These are phyloP conservation scores for Penicillium mononematosum DNA, from an alignment of 495 filamentous ascomycete species.

Conservation along the genomic window DNA sequence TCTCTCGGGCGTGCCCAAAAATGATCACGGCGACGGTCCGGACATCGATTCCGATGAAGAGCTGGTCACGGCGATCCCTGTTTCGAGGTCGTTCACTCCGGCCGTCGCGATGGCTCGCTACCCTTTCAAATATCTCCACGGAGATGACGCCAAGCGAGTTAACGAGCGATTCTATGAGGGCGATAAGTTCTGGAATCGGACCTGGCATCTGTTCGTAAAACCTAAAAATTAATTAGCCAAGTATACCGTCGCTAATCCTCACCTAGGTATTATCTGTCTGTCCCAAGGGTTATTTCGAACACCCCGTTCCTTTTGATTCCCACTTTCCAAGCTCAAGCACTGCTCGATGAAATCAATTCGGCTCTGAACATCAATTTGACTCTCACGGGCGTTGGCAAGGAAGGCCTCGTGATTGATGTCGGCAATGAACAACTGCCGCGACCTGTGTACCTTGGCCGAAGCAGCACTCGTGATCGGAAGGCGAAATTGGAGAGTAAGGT, in stretches of 20 bases:
- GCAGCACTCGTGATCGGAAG: constrained; percentile 33
- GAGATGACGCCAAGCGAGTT: constrained; percentile 44
- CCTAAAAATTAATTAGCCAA: not conserved
- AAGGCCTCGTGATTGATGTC: constrained; percentile 59
- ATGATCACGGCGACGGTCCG: not conserved
- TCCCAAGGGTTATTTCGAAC: constrained; percentile 39
- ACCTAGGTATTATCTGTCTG: constrained; percentile 65
- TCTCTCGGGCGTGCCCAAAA: not conserved
- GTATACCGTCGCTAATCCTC: not conserved
- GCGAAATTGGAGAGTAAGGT: constrained; percentile 36
- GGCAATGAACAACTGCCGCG: constrained; percentile 51
- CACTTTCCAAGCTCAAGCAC: constrained; percentile 55
- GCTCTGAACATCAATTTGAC: constrained; percentile 44
- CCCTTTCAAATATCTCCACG: constrained; percentile 57
- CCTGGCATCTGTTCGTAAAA: constrained; percentile 73
- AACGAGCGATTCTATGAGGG: constrained; percentile 56
- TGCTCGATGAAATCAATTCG: constrained; percentile 60
- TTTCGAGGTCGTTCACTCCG: constrained; percentile 54
- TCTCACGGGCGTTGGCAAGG: constrained; percentile 47
- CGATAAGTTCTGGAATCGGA: constrained; percentile 54
- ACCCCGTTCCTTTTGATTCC: constrained; percentile 64
- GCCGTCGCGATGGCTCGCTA: constrained; percentile 58
- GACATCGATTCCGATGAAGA: not conserved
- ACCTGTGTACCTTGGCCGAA: constrained; percentile 64
- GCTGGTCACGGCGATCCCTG: not conserved